Evolutionary conservation across 106 monocot genomes (phyloP).

Genomic region (Dioscorea zingiberensis): DNA sequence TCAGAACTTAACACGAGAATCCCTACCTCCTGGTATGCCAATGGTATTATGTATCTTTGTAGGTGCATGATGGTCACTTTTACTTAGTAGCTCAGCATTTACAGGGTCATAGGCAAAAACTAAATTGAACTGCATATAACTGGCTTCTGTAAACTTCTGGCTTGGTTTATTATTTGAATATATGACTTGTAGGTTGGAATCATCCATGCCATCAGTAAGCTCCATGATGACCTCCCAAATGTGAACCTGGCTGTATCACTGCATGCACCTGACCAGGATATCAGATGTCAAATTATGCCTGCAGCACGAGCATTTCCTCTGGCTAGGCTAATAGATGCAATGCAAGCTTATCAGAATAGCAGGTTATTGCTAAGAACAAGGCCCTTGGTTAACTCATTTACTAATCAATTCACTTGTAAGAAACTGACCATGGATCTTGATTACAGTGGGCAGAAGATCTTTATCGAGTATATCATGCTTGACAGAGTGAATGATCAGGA

Average conservation of each 20-base stretch:
- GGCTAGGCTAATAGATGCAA: slow-evolving; percentile 67
- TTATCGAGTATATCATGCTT: slow-evolving; percentile 99
- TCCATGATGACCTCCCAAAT: slow-evolving; percentile 66
- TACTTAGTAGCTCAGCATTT: no score
- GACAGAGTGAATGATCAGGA: slow-evolving; percentile 88
- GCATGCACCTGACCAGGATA: slow-evolving; percentile 96
- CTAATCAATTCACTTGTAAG: neutral
- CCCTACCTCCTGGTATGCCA: no score
- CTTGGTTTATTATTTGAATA: neutral
- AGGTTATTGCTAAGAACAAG: slow-evolving; percentile 34
- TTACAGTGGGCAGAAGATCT: slow-evolving; percentile 75
- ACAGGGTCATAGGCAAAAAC: no score
- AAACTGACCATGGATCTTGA: slow-evolving; percentile 6
- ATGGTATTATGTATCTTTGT: no score
- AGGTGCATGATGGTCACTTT: no score
- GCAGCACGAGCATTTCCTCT: slow-evolving; percentile 92
- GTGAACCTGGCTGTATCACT: slow-evolving; percentile 93
- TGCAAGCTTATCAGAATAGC: slow-evolving; percentile 68
- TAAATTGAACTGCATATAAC: no score
- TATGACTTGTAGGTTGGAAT: slow-evolving; percentile 74
- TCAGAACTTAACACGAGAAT: no score
- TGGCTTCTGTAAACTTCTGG: no score
- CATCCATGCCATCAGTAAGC: slow-evolving; percentile 81
- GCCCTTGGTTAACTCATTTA: neutral
- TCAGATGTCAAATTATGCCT: slow-evolving; percentile 96